Evolutionary conservation across 192 early-diverging fungal species (phyloP), one percentile per base, ranked within the genome.

Genomic region (Backusella sp.): DNA sequence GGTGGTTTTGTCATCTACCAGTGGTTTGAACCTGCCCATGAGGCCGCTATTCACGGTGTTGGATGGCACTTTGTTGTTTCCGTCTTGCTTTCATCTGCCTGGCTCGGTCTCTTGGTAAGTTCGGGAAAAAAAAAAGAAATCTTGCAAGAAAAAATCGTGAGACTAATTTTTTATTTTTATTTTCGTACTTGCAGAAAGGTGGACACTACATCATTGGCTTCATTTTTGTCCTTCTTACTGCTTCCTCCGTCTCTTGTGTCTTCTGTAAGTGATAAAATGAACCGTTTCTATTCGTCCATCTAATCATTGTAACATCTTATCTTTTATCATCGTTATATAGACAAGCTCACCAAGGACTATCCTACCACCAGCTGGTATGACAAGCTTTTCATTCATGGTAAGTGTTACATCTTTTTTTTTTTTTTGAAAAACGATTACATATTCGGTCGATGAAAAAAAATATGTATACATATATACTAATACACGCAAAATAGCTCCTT

Each of bases 21-120:
- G 81, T 90, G 81, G 80, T 88, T 89, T 77, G 76, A 80, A 41
- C 46, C 78, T 75, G 78, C 77, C 30, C 76, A 84, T 56, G 91
- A 92, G 28, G 84, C 73, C 59, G 86, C 89, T 74, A 81, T 86
- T 68, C 79, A 90, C 30, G 90, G 83, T 70, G 83, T 89, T 69
- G 85, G 87, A 65, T 86, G 86, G 85, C 88, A 88, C 78, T 93
- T 92, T 84, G 87, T 90, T 67, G 68, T 87, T 26, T 84, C 89
- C 36, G 84, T 84, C 9, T 35, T 93, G 62, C 73, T 90, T 23
- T 89, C 88, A 39, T 74, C 86, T 46, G 76, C 88, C 72, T 91
- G 90, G 92, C 77, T 89, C 35, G 80, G 79, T 77, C 80, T 90
- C 30, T 90, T 88, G 85, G 87, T 89, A 83, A 87, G 85, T 79